Conservation (phyloP, 768 basidiomycete species). For the Amanita inopinata region DNA sequence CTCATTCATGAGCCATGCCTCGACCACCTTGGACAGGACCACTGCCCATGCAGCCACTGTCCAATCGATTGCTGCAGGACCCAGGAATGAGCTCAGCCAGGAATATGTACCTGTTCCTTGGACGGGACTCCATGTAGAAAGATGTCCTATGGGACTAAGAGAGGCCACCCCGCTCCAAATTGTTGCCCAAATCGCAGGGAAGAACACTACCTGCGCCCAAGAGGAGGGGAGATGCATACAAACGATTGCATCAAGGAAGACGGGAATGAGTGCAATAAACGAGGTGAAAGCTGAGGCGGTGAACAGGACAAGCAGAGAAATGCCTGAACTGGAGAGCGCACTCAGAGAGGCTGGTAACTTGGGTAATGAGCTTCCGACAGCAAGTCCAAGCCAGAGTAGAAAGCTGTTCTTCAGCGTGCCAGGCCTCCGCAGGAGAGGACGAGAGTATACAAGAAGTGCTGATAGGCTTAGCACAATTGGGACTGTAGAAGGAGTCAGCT, state of each 20-base stretch:
- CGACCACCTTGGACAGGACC: slow-evolving; percentile 43
- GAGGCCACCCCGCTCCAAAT: slow-evolving; percentile 46
- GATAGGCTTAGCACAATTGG: slow-evolving; percentile 22
- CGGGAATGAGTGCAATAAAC: slow-evolving; percentile 25
- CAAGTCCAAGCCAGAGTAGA: slow-evolving; percentile 28
- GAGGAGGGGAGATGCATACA: slow-evolving; percentile 20
- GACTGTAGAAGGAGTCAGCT: slow-evolving; percentile 16
- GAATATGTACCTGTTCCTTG: slow-evolving; percentile 42
- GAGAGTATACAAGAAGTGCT: slow-evolving; percentile 26
- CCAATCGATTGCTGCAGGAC: slow-evolving; percentile 63
- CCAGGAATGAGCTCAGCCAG: slow-evolving; percentile 53
- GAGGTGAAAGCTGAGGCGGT: slow-evolving; percentile 35
- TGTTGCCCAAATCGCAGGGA: slow-evolving; percentile 64
- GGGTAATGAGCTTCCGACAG: slow-evolving; percentile 31
- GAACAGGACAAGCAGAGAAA: slow-evolving; percentile 39
- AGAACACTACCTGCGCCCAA: slow-evolving; percentile 43
- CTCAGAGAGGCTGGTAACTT: slow-evolving; percentile 34
- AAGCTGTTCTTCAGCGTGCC: slow-evolving; percentile 14
- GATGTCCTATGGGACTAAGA: slow-evolving; percentile 58
- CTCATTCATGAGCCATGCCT: slow-evolving; percentile 47
- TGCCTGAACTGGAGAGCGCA: slow-evolving; percentile 44
- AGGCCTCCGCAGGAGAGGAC: slow-evolving; percentile 22
- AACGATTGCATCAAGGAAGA: slow-evolving; percentile 30
- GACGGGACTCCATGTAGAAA: slow-evolving; percentile 63
- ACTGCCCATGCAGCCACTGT: slow-evolving; percentile 68